Conservation (phyloP, 2,329 filamentous ascomycete genomes). For the Xylariales sp. region DNA sequence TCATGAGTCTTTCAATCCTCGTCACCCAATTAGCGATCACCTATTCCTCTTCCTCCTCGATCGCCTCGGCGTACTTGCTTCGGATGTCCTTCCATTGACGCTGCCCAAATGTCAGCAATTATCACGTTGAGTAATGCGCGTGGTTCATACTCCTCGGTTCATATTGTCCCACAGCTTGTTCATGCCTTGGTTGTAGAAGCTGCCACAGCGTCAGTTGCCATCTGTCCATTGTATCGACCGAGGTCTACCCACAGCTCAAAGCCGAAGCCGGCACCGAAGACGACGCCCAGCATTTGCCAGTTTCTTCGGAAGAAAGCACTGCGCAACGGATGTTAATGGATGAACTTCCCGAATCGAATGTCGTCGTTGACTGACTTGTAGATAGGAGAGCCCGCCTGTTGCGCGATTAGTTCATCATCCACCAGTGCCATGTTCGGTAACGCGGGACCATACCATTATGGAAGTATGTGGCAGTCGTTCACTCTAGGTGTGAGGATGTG, state of each 20-base stretch:
- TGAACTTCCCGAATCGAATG: no score
- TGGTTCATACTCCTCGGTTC: slow-evolving; percentile 79
- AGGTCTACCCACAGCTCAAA: slow-evolving; percentile 79
- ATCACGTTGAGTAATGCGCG: neutral
- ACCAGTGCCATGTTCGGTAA: no score
- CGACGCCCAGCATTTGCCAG: slow-evolving; percentile 76
- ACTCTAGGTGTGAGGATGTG: slow-evolving; percentile 3
- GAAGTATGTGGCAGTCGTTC: slow-evolving; percentile 10
- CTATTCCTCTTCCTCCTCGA: slow-evolving; percentile 57
- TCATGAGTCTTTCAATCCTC: slow-evolving; percentile 1
- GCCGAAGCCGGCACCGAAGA: slow-evolving; percentile 84
- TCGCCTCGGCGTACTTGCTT: slow-evolving; percentile 72
- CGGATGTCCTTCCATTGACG: slow-evolving; percentile 99
- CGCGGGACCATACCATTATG: slow-evolving; percentile 54
- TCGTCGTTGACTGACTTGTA: slow-evolving; percentile 56
- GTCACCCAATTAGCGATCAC: slow-evolving; percentile 1
- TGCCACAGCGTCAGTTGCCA: slow-evolving; percentile 39
- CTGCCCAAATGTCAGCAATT: slow-evolving; percentile 45
- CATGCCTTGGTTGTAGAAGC: slow-evolving; percentile 76
- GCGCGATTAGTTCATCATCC: slow-evolving; percentile 31
- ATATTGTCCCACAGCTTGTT: slow-evolving; percentile 85
- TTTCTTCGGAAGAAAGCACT: slow-evolving; percentile 86
- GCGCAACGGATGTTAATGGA: slow-evolving; percentile 25
- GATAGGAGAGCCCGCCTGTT: slow-evolving; percentile 41
- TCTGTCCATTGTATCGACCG: neutral